These are phyloP conservation scores for Xylaria arbuscula DNA, from an alignment of 2,329 filamentous ascomycete genomes.

Conservation along the genomic window DNA sequence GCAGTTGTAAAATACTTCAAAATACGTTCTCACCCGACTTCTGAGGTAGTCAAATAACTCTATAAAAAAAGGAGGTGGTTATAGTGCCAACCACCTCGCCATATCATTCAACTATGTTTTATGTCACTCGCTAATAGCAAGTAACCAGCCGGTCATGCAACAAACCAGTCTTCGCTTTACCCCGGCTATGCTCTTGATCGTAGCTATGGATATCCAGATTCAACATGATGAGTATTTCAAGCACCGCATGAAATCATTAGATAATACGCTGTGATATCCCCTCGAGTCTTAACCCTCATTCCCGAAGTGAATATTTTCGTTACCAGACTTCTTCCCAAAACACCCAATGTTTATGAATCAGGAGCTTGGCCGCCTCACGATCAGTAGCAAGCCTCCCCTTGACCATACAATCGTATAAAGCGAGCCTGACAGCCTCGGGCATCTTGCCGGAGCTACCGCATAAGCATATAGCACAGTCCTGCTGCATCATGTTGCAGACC, in stretches of 20 bases:
- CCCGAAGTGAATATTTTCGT: not conserved
- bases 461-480: constrained; percentile 61
- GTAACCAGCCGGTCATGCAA: too few species aligned
- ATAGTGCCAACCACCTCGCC: too few species aligned
- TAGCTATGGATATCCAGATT: not conserved
- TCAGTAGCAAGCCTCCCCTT: constrained; percentile 50
- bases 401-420: constrained; percentile 62
- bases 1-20: too few species aligned
- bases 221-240: not conserved
- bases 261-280: not conserved
- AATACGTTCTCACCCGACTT: too few species aligned
- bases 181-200: not conserved
- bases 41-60: too few species aligned
- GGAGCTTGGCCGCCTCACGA: constrained; percentile 54
- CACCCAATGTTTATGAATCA: constrained; percentile 42
- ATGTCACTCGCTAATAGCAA: too few species aligned
- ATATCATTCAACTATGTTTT: too few species aligned
- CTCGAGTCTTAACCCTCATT: too few species aligned
- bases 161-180: not conserved
- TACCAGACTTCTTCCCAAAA: constrained; percentile 72
- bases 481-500: constrained; percentile 54
- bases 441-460: constrained; percentile 69
- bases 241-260: not conserved
- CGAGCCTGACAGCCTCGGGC: constrained; percentile 65
- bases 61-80: too few species aligned